phyloP scores from a whole-genome alignment of 2,329 filamentous ascomycete genomes.

The Diatrype stigma region DNA sequence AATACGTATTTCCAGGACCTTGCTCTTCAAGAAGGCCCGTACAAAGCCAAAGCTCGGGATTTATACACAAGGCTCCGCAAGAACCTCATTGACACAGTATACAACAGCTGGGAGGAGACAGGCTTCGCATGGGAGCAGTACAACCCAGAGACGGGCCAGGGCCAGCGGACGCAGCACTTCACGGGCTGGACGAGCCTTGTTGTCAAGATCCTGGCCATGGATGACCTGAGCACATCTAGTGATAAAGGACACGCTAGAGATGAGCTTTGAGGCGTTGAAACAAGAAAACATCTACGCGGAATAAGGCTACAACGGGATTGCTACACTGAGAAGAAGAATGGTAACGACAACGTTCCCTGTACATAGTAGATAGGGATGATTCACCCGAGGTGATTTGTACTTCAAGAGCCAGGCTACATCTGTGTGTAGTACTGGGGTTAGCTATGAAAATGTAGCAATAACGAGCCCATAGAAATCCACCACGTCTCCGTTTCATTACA shows the following conservation, averaged over 20 bases:
- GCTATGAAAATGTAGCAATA: too few species aligned
- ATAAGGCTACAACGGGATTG: too few species aligned
- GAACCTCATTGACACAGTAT: constrained; percentile 87
- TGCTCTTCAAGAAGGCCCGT: constrained; percentile 62
- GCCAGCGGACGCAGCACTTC: constrained; percentile 97
- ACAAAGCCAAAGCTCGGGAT: constrained; percentile 62
- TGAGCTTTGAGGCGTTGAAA: constrained; percentile 38
- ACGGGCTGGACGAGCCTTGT: constrained; percentile 98
- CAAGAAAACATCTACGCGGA: too few species aligned
- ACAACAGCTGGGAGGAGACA: constrained; percentile 80
- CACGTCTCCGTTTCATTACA: too few species aligned
- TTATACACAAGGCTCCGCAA: constrained; percentile 73
- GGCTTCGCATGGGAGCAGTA: constrained; percentile 99
- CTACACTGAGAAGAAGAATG: too few species aligned
- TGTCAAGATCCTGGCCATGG: constrained; percentile 96
- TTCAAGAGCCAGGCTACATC: too few species aligned
- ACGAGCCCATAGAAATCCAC: too few species aligned
- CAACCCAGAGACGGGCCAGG: constrained; percentile 83
- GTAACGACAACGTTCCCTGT: too few species aligned
- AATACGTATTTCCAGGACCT: constrained; percentile 47
- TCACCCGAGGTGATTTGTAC: too few species aligned
- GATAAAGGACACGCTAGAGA: constrained; percentile 33
- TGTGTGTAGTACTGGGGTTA: too few species aligned
- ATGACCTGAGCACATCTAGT: constrained; percentile 49
- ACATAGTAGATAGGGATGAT: too few species aligned